These are phyloP conservation scores for Epichloe bromicola DNA, from an alignment of 2,329 filamentous ascomycete genomes.

Conservation along the genomic window DNA sequence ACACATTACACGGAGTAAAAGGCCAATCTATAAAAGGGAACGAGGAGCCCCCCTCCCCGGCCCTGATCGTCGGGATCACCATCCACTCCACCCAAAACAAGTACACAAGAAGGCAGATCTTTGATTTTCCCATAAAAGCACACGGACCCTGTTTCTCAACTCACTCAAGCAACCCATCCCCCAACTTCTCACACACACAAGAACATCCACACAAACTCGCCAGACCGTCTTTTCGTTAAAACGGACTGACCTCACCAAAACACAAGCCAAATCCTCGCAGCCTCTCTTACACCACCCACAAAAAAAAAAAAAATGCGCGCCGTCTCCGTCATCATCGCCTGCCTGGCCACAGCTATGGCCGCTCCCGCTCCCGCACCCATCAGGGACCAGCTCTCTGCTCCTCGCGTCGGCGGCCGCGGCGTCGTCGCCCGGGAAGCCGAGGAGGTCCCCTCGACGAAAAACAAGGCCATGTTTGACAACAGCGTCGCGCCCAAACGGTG, in stretches of 20 bases:
- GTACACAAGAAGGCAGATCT: too few species aligned
- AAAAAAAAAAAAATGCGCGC: neutral
- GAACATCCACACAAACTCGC: neutral
- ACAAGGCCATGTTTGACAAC: neutral
- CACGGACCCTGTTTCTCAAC: too few species aligned
- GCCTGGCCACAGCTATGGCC: constrained; percentile 1
- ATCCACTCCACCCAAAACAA: too few species aligned
- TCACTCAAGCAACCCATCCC: too few species aligned
- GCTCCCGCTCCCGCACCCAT: neutral
- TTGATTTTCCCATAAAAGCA: too few species aligned
- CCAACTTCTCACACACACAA: too few species aligned
- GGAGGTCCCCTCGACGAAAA: neutral
- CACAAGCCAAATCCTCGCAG: neutral
- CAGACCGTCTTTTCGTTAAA: too few species aligned
- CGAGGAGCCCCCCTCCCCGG: too few species aligned
- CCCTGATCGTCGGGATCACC: too few species aligned
- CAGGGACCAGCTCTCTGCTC: constrained; percentile 2
- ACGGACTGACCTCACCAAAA: too few species aligned
- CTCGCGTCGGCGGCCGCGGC: neutral
- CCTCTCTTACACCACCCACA: neutral
- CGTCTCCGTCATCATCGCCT: constrained; percentile 2
- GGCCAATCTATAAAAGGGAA: too few species aligned
- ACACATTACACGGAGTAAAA: too few species aligned
- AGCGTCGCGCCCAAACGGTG: neutral
- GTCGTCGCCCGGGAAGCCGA: neutral